Conservation (phyloP, 2,329 filamentous ascomycete species). For the Penicillium thymicola region DNA sequence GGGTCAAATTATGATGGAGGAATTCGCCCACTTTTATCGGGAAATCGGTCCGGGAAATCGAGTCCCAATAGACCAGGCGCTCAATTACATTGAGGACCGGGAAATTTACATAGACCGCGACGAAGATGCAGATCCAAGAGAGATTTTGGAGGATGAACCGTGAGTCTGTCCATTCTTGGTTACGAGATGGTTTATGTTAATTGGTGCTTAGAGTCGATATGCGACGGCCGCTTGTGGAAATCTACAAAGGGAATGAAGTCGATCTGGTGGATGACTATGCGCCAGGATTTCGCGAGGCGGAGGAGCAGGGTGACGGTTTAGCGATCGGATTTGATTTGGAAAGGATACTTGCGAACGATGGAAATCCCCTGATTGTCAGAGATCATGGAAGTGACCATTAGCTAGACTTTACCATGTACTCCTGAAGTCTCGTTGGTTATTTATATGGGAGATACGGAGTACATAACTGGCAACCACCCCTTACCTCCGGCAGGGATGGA, state of each 20-base stretch:
- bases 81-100: background rate
- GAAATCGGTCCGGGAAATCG: conserved; percentile 3
- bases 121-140: conserved; percentile 2
- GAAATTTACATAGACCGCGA: conserved; percentile 1
- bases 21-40: conserved; percentile 3
- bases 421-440: no score
- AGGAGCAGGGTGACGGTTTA: conserved; percentile 5
- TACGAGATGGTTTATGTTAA: background rate
- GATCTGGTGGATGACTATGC: conserved; percentile 3
- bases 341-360: conserved; percentile 3
- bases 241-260: background rate
- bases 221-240: conserved; percentile 2
- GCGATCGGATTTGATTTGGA: conserved; percentile 5
- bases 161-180: background rate
- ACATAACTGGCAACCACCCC: no score
- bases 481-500: no score
- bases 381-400: conserved; percentile 5
- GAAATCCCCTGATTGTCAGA: conserved; percentile 1
- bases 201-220: conserved; percentile 1
- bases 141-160: conserved; percentile 1
- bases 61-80: background rate
- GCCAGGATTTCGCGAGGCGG: conserved; percentile 6
- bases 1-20: conserved; percentile 8
- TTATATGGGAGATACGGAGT: no score
- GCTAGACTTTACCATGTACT: background rate